phyloP scores from a whole-genome alignment of 495 filamentous ascomycete species.

The Aspergillus asperescens region DNA sequence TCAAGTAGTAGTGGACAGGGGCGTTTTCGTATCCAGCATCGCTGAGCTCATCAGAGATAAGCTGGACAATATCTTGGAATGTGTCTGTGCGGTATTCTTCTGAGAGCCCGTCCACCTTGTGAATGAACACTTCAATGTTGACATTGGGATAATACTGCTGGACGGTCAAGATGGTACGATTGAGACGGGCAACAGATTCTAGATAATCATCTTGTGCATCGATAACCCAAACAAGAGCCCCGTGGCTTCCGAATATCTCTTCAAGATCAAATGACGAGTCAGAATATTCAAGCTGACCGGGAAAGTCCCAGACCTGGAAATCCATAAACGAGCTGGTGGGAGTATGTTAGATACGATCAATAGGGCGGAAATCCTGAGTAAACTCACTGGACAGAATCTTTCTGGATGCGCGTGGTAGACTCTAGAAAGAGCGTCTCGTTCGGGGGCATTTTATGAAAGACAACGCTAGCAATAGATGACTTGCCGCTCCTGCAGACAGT shows the following conservation, averaged over 20 bases:
- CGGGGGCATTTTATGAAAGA: constrained; percentile 94
- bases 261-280: constrained; percentile 84
- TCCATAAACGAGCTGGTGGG: constrained; percentile 88
- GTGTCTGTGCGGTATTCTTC: constrained; percentile 94
- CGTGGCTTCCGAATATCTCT: constrained; percentile 86
- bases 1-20: constrained; percentile 87
- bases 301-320: constrained; percentile 97
- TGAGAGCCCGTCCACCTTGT: constrained; percentile 91
- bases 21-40: constrained; percentile 89
- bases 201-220: constrained; percentile 97
- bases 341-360: neutral
- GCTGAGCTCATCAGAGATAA: constrained; percentile 93
- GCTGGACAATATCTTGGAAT: constrained; percentile 89
- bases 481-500: constrained; percentile 72
- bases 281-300: constrained; percentile 84
- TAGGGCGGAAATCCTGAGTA: neutral
- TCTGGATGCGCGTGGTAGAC: constrained; percentile 86
- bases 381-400: constrained; percentile 82
- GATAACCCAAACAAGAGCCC: constrained; percentile 95
- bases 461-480: constrained; percentile 94
- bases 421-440: constrained; percentile 93
- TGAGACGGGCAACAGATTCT: constrained; percentile 79
- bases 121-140: constrained; percentile 96
- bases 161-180: constrained; percentile 77
- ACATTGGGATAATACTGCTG: constrained; percentile 83